Conservation (phyloP, 495 filamentous ascomycete species). For the Penicillium coffeae region DNA sequence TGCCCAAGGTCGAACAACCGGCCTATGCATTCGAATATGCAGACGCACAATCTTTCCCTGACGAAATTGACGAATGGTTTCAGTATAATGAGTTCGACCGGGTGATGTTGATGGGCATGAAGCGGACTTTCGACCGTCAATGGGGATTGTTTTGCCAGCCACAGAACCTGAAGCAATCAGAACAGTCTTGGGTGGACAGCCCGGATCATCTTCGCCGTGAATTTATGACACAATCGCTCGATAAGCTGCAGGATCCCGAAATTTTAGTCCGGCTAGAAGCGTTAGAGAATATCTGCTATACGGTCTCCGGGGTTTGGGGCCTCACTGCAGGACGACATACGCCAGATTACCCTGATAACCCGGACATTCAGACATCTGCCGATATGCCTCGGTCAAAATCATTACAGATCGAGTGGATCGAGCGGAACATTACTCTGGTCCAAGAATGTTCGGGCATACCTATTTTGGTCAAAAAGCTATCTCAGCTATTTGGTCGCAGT, state of each 20-base stretch:
- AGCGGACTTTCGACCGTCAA: conserved; percentile 64
- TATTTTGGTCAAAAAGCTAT: conserved; percentile 57
- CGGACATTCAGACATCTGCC: conserved; percentile 22
- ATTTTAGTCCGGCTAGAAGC: conserved; percentile 54
- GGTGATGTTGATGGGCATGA: conserved; percentile 60
- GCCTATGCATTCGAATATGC: conserved; percentile 93
- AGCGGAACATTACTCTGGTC: conserved; percentile 56
- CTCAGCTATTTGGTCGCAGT: conserved; percentile 53
- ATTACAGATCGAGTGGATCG: conserved; percentile 68
- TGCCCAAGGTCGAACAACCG: conserved; percentile 70
- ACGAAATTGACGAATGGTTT: conserved; percentile 97
- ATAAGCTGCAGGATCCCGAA: conserved; percentile 46
- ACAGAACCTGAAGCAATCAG: conserved; percentile 27
- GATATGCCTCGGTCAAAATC: conserved; percentile 45
- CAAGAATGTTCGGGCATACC: conserved; percentile 57
- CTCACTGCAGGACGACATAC: conserved; percentile 57
- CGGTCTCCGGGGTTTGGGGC: conserved; percentile 73
- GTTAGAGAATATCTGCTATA: conserved; percentile 73
- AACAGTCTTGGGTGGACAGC: conserved; percentile 50
- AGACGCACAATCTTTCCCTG: conserved; percentile 73
- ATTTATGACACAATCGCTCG: conserved; percentile 42
- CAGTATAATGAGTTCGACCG: conserved; percentile 78
- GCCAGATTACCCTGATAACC: conserved; percentile 24
- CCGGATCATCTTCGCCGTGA: conserved; percentile 37
- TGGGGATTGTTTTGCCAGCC: conserved; percentile 50